Evolutionary conservation across 2,329 filamentous ascomycete genomes (phyloP).

Genomic region (Penicillium sclerotiorum): DNA sequence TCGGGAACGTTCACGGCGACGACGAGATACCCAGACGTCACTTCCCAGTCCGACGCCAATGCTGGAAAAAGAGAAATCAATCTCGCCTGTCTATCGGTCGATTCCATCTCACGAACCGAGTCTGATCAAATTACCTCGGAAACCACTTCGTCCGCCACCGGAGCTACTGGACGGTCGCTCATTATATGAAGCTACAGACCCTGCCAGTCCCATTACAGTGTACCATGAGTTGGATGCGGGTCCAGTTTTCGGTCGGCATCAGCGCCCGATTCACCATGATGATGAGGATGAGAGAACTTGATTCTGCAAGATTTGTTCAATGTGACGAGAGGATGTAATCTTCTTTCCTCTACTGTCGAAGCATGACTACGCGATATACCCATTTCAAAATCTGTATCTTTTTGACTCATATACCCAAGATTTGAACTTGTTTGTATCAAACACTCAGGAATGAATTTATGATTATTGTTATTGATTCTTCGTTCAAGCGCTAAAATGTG

Average conservation of each 20-base stretch:
- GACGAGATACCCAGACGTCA: background rate
- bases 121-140: conserved; percentile 11
- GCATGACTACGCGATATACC: no score
- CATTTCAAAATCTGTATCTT: no score
- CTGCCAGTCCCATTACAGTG: conserved; percentile 12
- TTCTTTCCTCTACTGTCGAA: no score
- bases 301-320: no score
- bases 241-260: conserved; percentile 17
- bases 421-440: no score
- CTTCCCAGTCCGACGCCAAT: background rate
- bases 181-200: conserved; percentile 17
- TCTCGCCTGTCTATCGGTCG: background rate
- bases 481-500: no score
- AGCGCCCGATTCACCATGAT: conserved; percentile 22
- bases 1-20: background rate
- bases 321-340: no score
- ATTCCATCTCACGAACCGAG: background rate
- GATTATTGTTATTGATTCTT: no score
- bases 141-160: conserved; percentile 16
- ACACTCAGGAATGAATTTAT: no score
- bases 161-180: conserved; percentile 19
- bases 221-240: conserved; percentile 24
- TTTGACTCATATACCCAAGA: no score
- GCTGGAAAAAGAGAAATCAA: conserved; percentile 18
- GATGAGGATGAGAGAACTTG: no score